These are phyloP conservation scores for Clonostachys rhizophaga DNA, from an alignment of 2,329 filamentous ascomycete species.

Conservation along the genomic window DNA sequence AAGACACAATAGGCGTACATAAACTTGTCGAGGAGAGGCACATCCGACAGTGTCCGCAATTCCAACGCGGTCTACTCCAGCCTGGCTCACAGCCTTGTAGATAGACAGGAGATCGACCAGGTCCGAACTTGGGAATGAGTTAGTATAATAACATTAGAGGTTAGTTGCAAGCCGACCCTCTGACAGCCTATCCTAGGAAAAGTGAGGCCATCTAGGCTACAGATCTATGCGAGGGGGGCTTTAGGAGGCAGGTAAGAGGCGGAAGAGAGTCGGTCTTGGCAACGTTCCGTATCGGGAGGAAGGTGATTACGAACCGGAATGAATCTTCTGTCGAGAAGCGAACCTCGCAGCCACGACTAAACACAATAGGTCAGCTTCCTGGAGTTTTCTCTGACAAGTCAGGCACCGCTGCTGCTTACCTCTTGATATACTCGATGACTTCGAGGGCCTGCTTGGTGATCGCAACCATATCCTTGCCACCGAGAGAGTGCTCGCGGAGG, in stretches of 20 bases:
- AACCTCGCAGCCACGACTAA: conserved; percentile 15
- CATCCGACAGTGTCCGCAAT: neutral
- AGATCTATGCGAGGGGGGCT: no score
- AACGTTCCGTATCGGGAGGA: no score
- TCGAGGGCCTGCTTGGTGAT: conserved; percentile 69
- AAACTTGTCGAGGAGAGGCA: conserved; percentile 73
- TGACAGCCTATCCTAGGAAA: no score
- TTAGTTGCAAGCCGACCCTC: no score
- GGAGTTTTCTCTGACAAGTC: neutral
- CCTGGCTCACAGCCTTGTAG: conserved; percentile 49
- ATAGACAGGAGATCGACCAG: conserved; percentile 77
- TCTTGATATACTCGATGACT: conserved; percentile 82
- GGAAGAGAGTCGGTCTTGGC: no score
- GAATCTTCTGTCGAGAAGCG: conserved; percentile 70
- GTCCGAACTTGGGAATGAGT: conserved; percentile 29
- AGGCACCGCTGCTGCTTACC: conserved; percentile 11
- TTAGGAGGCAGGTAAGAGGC: no score
- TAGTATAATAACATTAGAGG: no score
- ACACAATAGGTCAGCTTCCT: neutral
- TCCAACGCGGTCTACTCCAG: neutral
- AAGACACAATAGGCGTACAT: conserved; percentile 23
- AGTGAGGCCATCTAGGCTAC: no score
- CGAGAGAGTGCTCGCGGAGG: conserved; percentile 68
- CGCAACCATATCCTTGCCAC: conserved; percentile 84
- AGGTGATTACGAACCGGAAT: conserved; percentile 55